Percentiles rank a stretch among this genome's conserved stretches.
Evolutionary conservation across 73 alveolate genomes (phyloP).

Genomic region (Stentor coeruleus): DNA sequence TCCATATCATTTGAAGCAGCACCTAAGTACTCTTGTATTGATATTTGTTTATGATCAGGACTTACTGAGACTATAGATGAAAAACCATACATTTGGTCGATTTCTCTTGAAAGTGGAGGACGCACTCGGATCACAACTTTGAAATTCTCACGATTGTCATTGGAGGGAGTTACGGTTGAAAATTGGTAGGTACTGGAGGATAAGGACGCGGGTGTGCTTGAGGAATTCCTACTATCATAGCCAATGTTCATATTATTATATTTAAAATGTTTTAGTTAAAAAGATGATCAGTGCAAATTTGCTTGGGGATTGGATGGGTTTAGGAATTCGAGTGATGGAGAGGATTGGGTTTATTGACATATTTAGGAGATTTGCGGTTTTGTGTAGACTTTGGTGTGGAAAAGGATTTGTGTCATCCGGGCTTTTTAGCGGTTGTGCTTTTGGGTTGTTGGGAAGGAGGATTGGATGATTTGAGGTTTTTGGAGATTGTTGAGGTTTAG

Average conservation of each 20-base stretch:
- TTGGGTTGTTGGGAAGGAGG: no score
- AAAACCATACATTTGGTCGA: conserved; percentile 54
- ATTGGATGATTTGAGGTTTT: no score
- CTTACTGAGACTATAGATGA: conserved; percentile 63
- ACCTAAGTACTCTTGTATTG: conserved; percentile 67
- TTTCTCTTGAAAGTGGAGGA: conserved; percentile 77
- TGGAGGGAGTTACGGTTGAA: not conserved
- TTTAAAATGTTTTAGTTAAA: no score
- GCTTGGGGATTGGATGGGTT: no score
- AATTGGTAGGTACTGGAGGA: not conserved
- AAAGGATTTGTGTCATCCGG: no score
- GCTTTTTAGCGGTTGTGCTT: no score
- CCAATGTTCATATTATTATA: not conserved
- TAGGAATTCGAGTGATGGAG: no score
- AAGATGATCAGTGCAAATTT: no score
- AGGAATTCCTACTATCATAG: not conserved
- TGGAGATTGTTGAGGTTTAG: no score
- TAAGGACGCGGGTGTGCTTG: not conserved
- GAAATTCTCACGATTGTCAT: conserved; percentile 48
- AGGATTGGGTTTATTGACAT: no score
- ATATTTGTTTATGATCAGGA: conserved; percentile 53
- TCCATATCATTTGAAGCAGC: conserved; percentile 56
- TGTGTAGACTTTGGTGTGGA: no score
- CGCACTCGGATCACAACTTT: conserved; percentile 72
- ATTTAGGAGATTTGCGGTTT: no score